Percentiles rank a stretch among this genome's conserved stretches.
Conservation (phyloP, 2,329 filamentous ascomycete species). For the Seiridium cupressi region DNA sequence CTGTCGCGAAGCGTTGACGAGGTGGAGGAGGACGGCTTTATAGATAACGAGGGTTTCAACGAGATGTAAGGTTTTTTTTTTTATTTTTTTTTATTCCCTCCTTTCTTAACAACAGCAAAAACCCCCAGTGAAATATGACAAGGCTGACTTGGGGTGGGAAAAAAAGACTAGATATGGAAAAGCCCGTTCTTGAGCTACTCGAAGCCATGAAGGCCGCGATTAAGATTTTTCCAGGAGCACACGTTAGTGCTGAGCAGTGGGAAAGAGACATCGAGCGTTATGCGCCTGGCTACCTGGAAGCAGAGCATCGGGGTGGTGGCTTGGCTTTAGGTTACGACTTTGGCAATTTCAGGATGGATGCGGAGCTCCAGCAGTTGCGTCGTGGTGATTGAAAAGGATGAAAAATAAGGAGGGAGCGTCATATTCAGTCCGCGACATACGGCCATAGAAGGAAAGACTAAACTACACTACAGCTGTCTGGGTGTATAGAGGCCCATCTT, state of each 20-base stretch:
- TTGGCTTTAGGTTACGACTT: not conserved
- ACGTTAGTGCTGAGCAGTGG: not conserved
- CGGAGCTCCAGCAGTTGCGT: no score
- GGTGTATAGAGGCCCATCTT: no score
- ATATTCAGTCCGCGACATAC: no score
- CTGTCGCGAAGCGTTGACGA: not conserved
- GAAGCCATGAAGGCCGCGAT: not conserved
- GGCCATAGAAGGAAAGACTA: no score
- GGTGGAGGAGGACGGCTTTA: not conserved
- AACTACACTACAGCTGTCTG: no score
- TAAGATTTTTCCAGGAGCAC: not conserved
- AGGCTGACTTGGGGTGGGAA: not conserved
- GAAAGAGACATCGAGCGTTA: constrained; percentile 13
- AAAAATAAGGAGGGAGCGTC: no score
- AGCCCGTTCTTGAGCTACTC: not conserved
- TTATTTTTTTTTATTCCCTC: no score
- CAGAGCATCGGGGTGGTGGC: not conserved
- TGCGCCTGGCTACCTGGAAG: not conserved
- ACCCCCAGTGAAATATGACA: not conserved
- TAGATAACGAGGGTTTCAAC: not conserved
- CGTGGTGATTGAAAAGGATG: no score
- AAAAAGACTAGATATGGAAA: not conserved
- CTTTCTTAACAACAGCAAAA: not conserved
- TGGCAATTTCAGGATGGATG: not conserved
- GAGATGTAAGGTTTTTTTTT: not conserved